Evolutionary conservation across 1,284 basidiomycete genomes (phyloP).

Genomic region (Cryptococcus neoformans): DNA sequence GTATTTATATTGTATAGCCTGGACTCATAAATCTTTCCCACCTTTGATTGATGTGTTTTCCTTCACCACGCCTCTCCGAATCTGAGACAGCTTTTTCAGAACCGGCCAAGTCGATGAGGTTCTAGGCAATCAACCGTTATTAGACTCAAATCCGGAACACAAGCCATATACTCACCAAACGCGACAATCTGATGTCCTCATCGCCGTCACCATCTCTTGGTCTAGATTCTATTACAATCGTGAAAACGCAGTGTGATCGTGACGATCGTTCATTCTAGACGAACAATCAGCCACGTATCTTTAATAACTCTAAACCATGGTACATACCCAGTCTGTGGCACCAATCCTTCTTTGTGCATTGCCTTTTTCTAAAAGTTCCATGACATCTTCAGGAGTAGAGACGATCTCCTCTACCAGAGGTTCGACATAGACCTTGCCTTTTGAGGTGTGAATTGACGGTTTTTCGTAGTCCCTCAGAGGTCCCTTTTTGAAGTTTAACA

Average conservation of each 20-base stretch:
- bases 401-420: constrained; percentile 56
- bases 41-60: constrained; percentile 58
- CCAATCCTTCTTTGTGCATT: constrained; percentile 54
- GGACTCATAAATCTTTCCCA: constrained; percentile 11
- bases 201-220: constrained; percentile 35
- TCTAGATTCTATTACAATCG: constrained; percentile 51
- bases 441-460: constrained; percentile 44
- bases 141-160: neutral
- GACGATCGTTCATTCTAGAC: constrained; percentile 54
- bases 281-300: neutral
- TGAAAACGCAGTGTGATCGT: constrained; percentile 56
- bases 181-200: constrained; percentile 44
- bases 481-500: constrained; percentile 47
- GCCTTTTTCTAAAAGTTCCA: constrained; percentile 52
- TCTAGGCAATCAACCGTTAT: constrained; percentile 33
- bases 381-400: constrained; percentile 52
- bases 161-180: constrained; percentile 26
- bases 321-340: constrained; percentile 55
- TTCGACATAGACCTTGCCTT: constrained; percentile 52
- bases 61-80: constrained; percentile 55
- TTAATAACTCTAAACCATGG: neutral
- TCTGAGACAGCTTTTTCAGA: constrained; percentile 57
- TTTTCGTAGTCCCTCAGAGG: constrained; percentile 36
- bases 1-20: neutral
- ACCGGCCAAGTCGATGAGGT: constrained; percentile 58